Evolutionary conservation across 768 basidiomycete genomes (phyloP).

Genomic region (Trametes gibbosa): DNA sequence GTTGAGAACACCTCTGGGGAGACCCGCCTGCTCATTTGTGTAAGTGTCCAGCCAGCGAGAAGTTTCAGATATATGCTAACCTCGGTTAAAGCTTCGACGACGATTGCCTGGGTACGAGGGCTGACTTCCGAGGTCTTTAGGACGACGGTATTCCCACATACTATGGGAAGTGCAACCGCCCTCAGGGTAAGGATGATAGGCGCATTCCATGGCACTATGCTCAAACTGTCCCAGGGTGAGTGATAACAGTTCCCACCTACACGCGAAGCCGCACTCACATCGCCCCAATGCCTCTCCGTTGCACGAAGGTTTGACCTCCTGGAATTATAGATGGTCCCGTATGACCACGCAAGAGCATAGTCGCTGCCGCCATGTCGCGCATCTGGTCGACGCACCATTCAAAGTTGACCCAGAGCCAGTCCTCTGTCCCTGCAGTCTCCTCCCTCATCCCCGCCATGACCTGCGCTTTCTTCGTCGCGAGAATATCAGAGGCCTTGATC

Average conservation of each 20-base stretch:
- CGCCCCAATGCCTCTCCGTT: constrained; percentile 50
- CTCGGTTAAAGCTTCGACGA: constrained; percentile 47
- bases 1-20: constrained; percentile 60
- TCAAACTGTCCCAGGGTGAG: constrained; percentile 11
- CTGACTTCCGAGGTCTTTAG: constrained; percentile 51
- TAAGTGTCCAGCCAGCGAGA: background rate
- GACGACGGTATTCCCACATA: constrained; percentile 58
- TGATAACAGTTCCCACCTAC: background rate
- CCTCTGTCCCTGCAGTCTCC: constrained; percentile 38
- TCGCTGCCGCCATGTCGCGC: constrained; percentile 29
- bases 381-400: constrained; percentile 26
- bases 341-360: constrained; percentile 37
- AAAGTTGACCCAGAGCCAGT: constrained; percentile 28
- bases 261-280: constrained; percentile 35
- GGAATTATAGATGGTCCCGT: constrained; percentile 42
- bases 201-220: constrained; percentile 58
- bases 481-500: constrained; percentile 46
- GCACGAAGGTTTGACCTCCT: constrained; percentile 43
- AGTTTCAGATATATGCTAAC: constrained; percentile 6
- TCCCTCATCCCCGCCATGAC: constrained; percentile 33
- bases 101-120: constrained; percentile 44
- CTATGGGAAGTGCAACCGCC: constrained; percentile 44
- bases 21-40: constrained; percentile 41
- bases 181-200: constrained; percentile 45
- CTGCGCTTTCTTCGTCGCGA: constrained; percentile 36